These are phyloP conservation scores for Blattamonas nauphoetae DNA, from an alignment of 78 protist genomes.

Conservation along the genomic window DNA sequence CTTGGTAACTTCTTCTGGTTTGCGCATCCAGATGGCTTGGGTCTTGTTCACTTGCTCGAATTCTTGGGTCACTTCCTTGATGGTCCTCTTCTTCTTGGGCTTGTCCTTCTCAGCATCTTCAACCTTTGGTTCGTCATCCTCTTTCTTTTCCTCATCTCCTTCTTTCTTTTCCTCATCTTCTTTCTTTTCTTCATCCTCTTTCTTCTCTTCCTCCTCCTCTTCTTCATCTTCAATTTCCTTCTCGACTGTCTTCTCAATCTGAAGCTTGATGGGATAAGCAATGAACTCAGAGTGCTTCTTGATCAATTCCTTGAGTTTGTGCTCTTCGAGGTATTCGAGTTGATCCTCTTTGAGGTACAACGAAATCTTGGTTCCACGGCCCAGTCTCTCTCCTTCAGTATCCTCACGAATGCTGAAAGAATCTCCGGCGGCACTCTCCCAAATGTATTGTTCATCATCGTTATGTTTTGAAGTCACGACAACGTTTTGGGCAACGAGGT, in stretches of 20 bases:
- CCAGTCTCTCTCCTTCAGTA: constrained; percentile 75
- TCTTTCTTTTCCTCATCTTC: too few species aligned
- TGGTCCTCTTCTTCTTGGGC: too few species aligned
- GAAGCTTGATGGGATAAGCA: background rate
- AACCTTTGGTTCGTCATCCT: background rate
- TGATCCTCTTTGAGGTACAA: constrained; percentile 16
- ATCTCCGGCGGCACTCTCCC: constrained; percentile 76
- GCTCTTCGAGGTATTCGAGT: too few species aligned
- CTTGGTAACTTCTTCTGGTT: constrained; percentile 65
- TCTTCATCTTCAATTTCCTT: background rate
- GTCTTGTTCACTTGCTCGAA: constrained; percentile 75
- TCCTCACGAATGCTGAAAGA: constrained; percentile 53
- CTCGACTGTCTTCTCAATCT: background rate
- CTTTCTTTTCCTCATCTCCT: too few species aligned
- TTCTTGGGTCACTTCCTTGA: constrained; percentile 30
- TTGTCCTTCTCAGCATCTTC: background rate
- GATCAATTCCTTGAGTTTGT: background rate
- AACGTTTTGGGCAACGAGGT: constrained; percentile 89
- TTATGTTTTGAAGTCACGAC: constrained; percentile 78
- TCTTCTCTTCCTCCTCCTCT: too few species aligned
- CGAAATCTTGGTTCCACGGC: constrained; percentile 45
- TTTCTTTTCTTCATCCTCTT: too few species aligned
- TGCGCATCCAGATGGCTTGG: constrained; percentile 95
- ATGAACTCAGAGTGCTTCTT: background rate
- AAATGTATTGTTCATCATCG: constrained; percentile 78